These are phyloP conservation scores for Clarireedia monteithiana DNA, from an alignment of 2,329 filamentous ascomycete genomes.

Conservation along the genomic window DNA sequence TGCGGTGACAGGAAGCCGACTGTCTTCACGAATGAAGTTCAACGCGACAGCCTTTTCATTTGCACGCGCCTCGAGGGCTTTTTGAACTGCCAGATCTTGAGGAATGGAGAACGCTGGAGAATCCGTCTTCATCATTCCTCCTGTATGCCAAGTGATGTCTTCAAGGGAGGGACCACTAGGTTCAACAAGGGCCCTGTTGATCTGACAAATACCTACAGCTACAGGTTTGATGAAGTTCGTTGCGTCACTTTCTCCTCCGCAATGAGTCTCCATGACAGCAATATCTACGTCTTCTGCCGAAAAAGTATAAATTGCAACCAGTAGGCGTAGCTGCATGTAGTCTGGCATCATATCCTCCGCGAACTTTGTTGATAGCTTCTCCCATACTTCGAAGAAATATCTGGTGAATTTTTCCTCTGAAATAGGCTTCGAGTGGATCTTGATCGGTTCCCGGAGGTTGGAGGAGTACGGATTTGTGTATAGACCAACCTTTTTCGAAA, in stretches of 20 bases:
- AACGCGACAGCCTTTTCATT: constrained; percentile 37
- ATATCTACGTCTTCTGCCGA: constrained; percentile 52
- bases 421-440: constrained; percentile 48
- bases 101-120: constrained; percentile 49
- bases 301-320: constrained; percentile 59
- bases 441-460: constrained; percentile 56
- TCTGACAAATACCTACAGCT: constrained; percentile 50
- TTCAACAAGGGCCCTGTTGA: constrained; percentile 59
- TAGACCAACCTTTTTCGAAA: constrained; percentile 40
- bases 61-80: constrained; percentile 43
- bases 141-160: constrained; percentile 65
- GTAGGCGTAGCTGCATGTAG: constrained; percentile 51
- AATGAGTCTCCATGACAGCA: constrained; percentile 56
- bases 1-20: constrained; percentile 10
- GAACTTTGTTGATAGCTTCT: constrained; percentile 24
- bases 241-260: constrained; percentile 58
- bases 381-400: constrained; percentile 11
- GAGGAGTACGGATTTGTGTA: constrained; percentile 62
- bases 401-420: constrained; percentile 47
- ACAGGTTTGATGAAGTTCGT: constrained; percentile 53
- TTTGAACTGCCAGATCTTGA: constrained; percentile 39
- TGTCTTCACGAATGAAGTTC: constrained; percentile 19
- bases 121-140: constrained; percentile 57
- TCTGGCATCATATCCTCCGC: constrained; percentile 41
- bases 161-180: constrained; percentile 52